These are phyloP conservation scores for Aspergillus puulaauensis DNA, from an alignment of 2,329 filamentous ascomycete genomes.

Conservation along the genomic window DNA sequence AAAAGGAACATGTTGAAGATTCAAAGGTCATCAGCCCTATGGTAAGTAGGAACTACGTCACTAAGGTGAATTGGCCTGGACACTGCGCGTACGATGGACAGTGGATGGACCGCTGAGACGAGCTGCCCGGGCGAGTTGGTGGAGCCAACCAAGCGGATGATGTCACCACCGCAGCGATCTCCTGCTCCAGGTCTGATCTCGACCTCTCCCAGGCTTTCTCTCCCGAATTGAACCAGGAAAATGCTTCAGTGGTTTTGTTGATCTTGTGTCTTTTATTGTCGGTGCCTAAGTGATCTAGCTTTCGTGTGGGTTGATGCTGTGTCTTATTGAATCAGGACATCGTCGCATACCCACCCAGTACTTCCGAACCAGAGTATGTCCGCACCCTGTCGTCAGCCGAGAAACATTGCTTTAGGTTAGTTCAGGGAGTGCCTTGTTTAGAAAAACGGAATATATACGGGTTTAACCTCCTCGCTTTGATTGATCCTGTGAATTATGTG, in stretches of 20 bases:
- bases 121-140: neutral
- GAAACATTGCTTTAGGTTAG: neutral
- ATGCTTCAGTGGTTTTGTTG: neutral
- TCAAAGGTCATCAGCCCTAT: neutral
- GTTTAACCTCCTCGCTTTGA: neutral
- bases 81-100: neutral
- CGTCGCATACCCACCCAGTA: neutral
- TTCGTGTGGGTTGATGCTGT: neutral
- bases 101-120: neutral
- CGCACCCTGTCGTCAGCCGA: slow-evolving; percentile 6
- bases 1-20: neutral
- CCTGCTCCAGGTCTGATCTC: neutral
- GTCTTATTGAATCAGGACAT: neutral
- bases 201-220: neutral
- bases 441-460: neutral
- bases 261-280: neutral
- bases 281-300: neutral
- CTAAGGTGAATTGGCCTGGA: neutral
- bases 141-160: slow-evolving; percentile 1
- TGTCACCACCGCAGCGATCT: slow-evolving; percentile 5
- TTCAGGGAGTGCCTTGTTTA: neutral
- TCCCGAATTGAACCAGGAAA: neutral
- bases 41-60: slow-evolving; percentile 2
- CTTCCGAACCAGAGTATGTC: neutral
- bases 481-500: neutral